A percentile compares a stretch with the other conserved stretches of the same genome.
Conservation (phyloP, 495 filamentous ascomycete genomes). For the Talaromyces ruber region DNA sequence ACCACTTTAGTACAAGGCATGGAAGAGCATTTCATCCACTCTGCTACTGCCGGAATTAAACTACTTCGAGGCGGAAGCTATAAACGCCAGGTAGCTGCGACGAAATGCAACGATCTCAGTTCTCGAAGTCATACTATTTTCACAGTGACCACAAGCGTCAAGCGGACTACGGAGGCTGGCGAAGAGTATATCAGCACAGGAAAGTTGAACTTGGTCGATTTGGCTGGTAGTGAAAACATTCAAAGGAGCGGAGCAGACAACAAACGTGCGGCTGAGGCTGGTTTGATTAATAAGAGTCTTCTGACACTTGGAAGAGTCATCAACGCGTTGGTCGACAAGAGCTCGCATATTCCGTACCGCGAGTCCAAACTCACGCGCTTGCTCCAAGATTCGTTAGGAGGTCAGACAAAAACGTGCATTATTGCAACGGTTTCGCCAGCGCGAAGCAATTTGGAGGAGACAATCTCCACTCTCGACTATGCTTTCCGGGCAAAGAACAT, state of each 20-base stretch:
- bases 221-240: slow-evolving; percentile 96
- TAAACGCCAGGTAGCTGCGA: slow-evolving; percentile 92
- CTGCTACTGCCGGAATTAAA: slow-evolving; percentile 73
- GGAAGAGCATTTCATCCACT: slow-evolving; percentile 90
- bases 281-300: slow-evolving; percentile 95
- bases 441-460: slow-evolving; percentile 92
- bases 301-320: slow-evolving; percentile 94
- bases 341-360: slow-evolving; percentile 83
- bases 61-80: slow-evolving; percentile 84
- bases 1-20: slow-evolving; percentile 90
- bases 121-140: slow-evolving; percentile 95
- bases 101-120: slow-evolving; percentile 96
- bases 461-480: slow-evolving; percentile 94
- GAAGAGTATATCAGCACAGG: slow-evolving; percentile 91
- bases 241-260: slow-evolving; percentile 95
- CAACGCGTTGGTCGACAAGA: slow-evolving; percentile 90
- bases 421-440: slow-evolving; percentile 94
- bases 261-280: slow-evolving; percentile 90
- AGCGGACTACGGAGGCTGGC: slow-evolving; percentile 68
- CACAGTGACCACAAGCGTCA: slow-evolving; percentile 83
- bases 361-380: slow-evolving; percentile 95
- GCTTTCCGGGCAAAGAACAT: slow-evolving; percentile 98
- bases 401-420: slow-evolving; percentile 94
- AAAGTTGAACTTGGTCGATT: slow-evolving; percentile 91
- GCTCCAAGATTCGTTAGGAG: slow-evolving; percentile 92